Conservation (phyloP, 2,329 filamentous ascomycete genomes). For the Xylariaceae sp. region DNA sequence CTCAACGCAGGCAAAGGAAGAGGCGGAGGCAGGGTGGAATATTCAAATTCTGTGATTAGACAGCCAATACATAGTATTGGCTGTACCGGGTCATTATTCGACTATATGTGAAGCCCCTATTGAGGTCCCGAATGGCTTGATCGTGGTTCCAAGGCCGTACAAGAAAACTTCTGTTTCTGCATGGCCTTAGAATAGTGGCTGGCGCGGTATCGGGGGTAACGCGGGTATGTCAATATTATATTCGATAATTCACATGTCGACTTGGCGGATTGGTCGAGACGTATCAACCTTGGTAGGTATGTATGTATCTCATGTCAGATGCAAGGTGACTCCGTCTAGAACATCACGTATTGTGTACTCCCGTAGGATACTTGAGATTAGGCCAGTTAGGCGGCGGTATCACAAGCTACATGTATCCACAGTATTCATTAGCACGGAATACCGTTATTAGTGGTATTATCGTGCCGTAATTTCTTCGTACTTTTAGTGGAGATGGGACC, state of each 20-base stretch:
- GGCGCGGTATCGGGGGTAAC: constrained; percentile 11
- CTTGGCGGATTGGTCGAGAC: constrained; percentile 16
- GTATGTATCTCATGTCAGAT: background rate
- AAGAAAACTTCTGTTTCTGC: background rate
- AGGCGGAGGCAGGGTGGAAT: no score
- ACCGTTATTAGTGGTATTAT: no score
- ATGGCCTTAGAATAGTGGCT: constrained; percentile 5
- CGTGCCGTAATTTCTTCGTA: background rate
- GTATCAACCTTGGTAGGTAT: background rate
- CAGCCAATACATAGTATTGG: no score
- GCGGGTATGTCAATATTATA: constrained; percentile 2
- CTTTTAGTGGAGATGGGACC: constrained; percentile 7
- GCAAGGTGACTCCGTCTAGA: constrained; percentile 3
- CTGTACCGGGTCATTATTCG: no score
- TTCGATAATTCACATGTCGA: constrained; percentile 7
- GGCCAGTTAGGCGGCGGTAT: no score
- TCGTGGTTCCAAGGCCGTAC: background rate
- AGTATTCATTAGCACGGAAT: background rate
- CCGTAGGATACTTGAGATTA: no score
- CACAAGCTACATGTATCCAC: background rate
- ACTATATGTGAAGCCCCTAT: no score
- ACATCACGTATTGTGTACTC: no score
- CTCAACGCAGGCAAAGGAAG: no score
- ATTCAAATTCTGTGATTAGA: no score
- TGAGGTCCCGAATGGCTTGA: background rate